Evolutionary conservation across 208 protist species (phyloP).

Genomic region (Trypanosoma cruzi): DNA sequence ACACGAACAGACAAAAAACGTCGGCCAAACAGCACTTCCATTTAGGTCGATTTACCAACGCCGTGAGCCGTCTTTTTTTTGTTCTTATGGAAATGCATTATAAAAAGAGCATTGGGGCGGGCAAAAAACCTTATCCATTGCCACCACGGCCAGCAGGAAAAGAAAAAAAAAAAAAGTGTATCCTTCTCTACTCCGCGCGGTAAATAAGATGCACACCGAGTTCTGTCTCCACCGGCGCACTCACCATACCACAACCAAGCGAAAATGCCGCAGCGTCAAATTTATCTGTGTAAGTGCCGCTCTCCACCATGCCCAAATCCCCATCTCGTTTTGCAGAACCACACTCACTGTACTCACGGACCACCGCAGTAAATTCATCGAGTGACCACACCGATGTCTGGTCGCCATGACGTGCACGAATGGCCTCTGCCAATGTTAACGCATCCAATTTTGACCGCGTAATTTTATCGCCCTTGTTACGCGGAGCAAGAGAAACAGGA

Average conservation of each 20-base stretch:
- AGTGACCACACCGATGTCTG: constrained; percentile 52
- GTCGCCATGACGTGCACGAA: constrained; percentile 36
- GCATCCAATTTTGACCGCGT: constrained; percentile 79
- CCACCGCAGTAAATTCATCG: constrained; percentile 59
- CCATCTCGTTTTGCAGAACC: constrained; percentile 58
- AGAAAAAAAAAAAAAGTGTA: too few relatives aligned
- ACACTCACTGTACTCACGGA: constrained; percentile 75
- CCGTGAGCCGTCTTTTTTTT: background rate
- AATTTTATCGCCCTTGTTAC: constrained; percentile 78
- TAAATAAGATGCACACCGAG: constrained; percentile 86
- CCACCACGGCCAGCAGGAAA: background rate
- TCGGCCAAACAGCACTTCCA: background rate
- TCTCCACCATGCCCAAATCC: constrained; percentile 76
- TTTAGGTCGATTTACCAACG: background rate
- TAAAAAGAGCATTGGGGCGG: background rate
- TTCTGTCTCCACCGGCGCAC: constrained; percentile 71
- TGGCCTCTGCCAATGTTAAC: constrained; percentile 55
- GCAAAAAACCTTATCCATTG: background rate
- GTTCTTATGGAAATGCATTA: background rate
- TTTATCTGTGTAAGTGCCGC: constrained; percentile 63
- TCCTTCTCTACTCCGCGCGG: constrained; percentile 53
- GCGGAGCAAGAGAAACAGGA: constrained; percentile 53
- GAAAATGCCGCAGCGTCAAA: constrained; percentile 76
- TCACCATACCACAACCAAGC: constrained; percentile 61
- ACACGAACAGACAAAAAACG: too few relatives aligned